Percentiles rank a stretch among this genome's conserved stretches.
These are phyloP conservation scores for Escallonia herrerae DNA, from an alignment of 129 eudicot genomes.

Conservation along the genomic window DNA sequence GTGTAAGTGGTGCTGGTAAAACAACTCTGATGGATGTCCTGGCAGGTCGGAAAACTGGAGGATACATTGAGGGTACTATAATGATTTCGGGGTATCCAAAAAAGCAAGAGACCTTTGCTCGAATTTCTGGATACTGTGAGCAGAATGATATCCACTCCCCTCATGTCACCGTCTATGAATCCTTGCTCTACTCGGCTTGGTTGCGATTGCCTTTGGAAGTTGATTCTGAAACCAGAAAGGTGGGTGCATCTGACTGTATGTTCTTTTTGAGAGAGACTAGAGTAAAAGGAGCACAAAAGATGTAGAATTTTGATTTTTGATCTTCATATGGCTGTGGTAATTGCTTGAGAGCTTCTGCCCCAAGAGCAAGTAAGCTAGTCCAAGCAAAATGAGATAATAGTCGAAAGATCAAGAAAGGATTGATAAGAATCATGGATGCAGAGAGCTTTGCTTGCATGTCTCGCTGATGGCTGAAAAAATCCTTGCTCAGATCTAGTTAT, in stretches of 20 bases:
- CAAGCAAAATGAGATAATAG: no score
- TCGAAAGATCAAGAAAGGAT: no score
- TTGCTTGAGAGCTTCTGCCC: no score
- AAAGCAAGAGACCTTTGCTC: conserved; percentile 82
- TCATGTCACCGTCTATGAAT: conserved; percentile 74
- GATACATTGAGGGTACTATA: conserved; percentile 57
- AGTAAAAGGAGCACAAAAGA: no score
- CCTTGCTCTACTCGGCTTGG: conserved; percentile 86
- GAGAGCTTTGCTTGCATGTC: no score
- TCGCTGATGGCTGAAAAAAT: no score
- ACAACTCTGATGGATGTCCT: conserved; percentile 93
- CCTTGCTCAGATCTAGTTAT: no score
- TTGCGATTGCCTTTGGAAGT: conserved; percentile 54
- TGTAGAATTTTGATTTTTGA: no score
- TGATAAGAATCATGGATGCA: no score
- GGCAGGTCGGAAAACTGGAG: conserved; percentile 93
- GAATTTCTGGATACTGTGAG: conserved; percentile 90
- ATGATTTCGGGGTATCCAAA: conserved; percentile 85
- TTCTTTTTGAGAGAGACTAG: background rate
- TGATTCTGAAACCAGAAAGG: conserved; percentile 44
- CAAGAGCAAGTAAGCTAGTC: no score
- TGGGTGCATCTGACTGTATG: conserved; percentile 3
- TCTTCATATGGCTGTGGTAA: no score
- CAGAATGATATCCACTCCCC: conserved; percentile 91
- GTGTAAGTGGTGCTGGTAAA: conserved; percentile 97